Evolutionary conservation across 345 rosid species (phyloP).

Genomic region (Erodium maritimum): DNA sequence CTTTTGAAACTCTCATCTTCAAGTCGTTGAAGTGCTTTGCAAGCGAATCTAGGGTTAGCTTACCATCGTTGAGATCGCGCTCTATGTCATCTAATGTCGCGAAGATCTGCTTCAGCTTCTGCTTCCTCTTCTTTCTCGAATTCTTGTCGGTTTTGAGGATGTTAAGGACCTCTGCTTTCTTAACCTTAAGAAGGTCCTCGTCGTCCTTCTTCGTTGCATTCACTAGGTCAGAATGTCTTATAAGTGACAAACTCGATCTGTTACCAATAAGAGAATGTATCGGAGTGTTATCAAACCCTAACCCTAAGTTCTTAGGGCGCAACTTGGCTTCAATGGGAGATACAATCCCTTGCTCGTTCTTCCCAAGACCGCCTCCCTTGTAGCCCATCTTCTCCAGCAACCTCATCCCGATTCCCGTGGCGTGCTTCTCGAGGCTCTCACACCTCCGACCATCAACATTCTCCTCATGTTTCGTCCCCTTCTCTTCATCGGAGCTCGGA

Average conservation of each 20-base stretch:
- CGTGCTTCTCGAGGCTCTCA: too few species aligned
- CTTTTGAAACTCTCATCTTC: conserved; percentile 43
- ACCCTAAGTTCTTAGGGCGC: conserved; percentile 85
- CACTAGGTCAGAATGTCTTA: too few species aligned
- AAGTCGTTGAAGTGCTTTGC: conserved; percentile 40
- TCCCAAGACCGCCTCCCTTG: too few species aligned
- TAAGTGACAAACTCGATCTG: too few species aligned
- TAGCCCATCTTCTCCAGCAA: conserved; percentile 81
- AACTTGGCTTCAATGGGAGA: conserved; percentile 54
- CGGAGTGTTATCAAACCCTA: conserved; percentile 84
- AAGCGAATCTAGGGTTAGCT: conserved; percentile 49
- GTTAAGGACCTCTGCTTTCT: conserved; percentile 35
- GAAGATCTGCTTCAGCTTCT: conserved; percentile 42
- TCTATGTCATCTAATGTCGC: conserved; percentile 36
- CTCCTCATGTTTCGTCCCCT: too few species aligned
- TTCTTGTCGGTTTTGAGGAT: conserved; percentile 78
- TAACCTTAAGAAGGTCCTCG: conserved; percentile 2
- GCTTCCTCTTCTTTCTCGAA: conserved; percentile 55
- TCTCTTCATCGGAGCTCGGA: too few species aligned
- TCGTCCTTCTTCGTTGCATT: conserved; percentile 28
- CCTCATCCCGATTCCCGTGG: conserved; percentile 32
- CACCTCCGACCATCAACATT: too few species aligned
- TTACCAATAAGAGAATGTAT: conserved; percentile 26
- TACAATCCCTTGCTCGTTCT: conserved; percentile 72
- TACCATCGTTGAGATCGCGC: conserved; percentile 43